These are phyloP conservation scores for Penicillium sp. DNA, from an alignment of 2,329 filamentous ascomycete genomes.

Conservation along the genomic window DNA sequence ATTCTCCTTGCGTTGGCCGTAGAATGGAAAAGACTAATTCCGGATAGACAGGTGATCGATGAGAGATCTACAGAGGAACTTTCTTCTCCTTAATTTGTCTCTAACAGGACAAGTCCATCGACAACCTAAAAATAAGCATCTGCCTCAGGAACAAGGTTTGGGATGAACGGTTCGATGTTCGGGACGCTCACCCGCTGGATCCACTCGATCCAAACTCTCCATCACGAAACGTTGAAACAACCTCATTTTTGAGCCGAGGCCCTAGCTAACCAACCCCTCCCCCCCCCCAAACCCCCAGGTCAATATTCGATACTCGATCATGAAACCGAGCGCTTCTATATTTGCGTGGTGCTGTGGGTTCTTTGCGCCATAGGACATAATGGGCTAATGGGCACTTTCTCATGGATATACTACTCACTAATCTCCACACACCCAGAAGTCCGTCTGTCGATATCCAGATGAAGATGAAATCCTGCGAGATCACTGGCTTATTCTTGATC, in stretches of 20 bases:
- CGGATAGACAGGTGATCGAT: not conserved
- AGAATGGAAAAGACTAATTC: not conserved
- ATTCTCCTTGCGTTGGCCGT: not conserved
- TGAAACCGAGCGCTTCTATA: not conserved
- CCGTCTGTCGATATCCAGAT: not conserved
- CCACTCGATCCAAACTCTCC: not conserved
- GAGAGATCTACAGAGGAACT: not conserved
- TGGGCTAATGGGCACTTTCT: not conserved
- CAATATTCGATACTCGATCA: not conserved
- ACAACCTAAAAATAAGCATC: not conserved
- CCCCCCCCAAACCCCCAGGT: too few species aligned
- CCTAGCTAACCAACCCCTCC: too few species aligned
- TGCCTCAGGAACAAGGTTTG: not conserved
- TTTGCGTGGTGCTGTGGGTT: not conserved
- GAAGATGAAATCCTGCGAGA: too few species aligned
- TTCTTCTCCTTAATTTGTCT: not conserved
- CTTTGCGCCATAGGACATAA: not conserved
- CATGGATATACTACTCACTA: not conserved
- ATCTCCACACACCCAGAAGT: not conserved
- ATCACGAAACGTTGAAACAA: not conserved
- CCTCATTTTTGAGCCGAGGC: not conserved
- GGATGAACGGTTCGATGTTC: not conserved
- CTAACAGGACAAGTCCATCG: not conserved
- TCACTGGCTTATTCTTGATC: too few species aligned
- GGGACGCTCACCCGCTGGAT: not conserved